Evolutionary conservation across 495 filamentous ascomycete species (phyloP).

Genomic region (Podospora anserina): DNA sequence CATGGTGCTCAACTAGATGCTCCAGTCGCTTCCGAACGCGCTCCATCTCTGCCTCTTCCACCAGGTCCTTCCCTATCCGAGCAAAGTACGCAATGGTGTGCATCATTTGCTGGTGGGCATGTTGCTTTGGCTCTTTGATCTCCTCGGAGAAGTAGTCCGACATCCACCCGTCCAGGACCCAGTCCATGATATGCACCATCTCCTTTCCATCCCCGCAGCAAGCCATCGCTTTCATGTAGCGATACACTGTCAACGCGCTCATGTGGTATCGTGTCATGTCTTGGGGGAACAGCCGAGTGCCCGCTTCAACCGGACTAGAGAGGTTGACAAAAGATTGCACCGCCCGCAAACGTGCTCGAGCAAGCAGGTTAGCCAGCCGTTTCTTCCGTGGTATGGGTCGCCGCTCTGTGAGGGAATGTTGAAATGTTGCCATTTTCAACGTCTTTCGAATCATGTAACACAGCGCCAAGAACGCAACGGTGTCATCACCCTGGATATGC

Average conservation of each 20-base stretch:
- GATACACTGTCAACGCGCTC: conserved; percentile 29
- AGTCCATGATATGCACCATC: conserved; percentile 39
- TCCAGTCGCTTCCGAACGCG: conserved; percentile 27
- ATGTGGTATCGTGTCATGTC: conserved; percentile 26
- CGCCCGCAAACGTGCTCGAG: not conserved
- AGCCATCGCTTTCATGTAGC: conserved; percentile 41
- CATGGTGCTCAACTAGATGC: conserved; percentile 15
- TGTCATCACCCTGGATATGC: conserved; percentile 18
- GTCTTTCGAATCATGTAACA: conserved; percentile 26
- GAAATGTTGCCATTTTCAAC: conserved; percentile 16
- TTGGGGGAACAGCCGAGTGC: not conserved
- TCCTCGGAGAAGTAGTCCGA: conserved; percentile 32
- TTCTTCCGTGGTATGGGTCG: conserved; percentile 7
- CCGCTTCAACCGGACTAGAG: not conserved
- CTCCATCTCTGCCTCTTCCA: conserved; percentile 24
- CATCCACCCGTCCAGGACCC: conserved; percentile 39
- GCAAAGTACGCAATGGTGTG: conserved; percentile 37
- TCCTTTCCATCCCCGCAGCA: conserved; percentile 32
- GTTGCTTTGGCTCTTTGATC: conserved; percentile 27
- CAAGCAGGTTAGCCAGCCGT: conserved; percentile 6
- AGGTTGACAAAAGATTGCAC: not conserved
- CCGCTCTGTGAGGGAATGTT: not conserved
- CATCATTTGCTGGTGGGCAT: conserved; percentile 31
- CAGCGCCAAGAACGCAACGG: conserved; percentile 21
- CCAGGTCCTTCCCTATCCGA: conserved; percentile 25